These are phyloP conservation scores for Phytophthora ohioensis DNA, from an alignment of 352 stramenopile genomes.

Conservation along the genomic window DNA sequence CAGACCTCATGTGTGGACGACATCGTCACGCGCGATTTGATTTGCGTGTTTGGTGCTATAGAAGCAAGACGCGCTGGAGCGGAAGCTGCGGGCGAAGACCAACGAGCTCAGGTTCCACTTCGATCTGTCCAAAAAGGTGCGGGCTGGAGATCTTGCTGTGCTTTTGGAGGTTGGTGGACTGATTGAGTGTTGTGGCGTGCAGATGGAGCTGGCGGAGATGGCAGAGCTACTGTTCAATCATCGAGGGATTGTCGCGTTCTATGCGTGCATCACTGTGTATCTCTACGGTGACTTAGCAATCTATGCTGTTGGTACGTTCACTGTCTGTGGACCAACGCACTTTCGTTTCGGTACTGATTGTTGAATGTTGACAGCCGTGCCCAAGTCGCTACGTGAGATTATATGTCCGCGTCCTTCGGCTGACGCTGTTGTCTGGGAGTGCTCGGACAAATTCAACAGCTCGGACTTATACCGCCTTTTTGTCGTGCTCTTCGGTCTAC, in stretches of 20 bases:
- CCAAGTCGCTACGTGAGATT: constrained; percentile 89
- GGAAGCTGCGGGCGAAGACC: constrained; percentile 50
- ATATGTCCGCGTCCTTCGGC: constrained; percentile 73
- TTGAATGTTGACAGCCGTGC: constrained; percentile 65
- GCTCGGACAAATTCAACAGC: constrained; percentile 75
- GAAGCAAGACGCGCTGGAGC: constrained; percentile 66
- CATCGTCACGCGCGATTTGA: constrained; percentile 28
- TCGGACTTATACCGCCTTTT: constrained; percentile 87
- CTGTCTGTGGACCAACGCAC: not conserved
- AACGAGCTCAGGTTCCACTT: constrained; percentile 58
- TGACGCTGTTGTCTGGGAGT: constrained; percentile 67
- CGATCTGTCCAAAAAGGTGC: constrained; percentile 81
- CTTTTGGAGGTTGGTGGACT: not conserved
- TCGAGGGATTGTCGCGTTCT: constrained; percentile 79
- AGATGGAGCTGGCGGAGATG: constrained; percentile 90
- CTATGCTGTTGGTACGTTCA: constrained; percentile 83
- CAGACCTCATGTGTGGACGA: constrained; percentile 26
- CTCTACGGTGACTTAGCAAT: constrained; percentile 90
- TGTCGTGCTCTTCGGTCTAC: constrained; percentile 74
- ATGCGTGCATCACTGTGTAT: constrained; percentile 83
- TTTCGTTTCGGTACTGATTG: constrained; percentile 1
- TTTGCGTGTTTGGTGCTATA: constrained; percentile 36
- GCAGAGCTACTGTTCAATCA: constrained; percentile 78
- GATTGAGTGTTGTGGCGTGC: constrained; percentile 7
- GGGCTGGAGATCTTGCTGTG: not conserved